Conservation (phyloP, 2,329 filamentous ascomycete genomes). For the Microascus cirrosus region DNA sequence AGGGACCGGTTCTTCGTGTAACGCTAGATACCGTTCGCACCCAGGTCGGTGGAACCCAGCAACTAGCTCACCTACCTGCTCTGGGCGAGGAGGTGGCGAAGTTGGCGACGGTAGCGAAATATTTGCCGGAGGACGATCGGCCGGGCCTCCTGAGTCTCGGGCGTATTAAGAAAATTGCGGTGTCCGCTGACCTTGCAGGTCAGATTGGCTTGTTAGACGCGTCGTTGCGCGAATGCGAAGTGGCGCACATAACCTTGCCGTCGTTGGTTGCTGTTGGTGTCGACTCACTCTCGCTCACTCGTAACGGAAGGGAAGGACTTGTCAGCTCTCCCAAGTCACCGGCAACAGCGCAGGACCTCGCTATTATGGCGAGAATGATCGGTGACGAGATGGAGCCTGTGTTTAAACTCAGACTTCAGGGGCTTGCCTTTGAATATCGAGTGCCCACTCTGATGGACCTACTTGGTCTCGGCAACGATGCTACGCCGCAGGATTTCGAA, state of each 20-base stretch:
- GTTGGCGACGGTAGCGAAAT: constrained; percentile 81
- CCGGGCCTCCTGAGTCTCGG: constrained; percentile 74
- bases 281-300: constrained; percentile 45
- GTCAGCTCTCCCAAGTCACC: constrained; percentile 38
- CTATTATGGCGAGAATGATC: constrained; percentile 81
- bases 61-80: constrained; percentile 55
- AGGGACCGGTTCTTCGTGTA: constrained; percentile 71
- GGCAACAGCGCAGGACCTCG: constrained; percentile 26
- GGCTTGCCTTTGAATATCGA: constrained; percentile 78
- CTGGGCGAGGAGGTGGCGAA: constrained; percentile 72
- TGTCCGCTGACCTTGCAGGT: constrained; percentile 52
- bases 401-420: constrained; percentile 77
- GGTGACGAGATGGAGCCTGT: constrained; percentile 90
- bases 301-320: constrained; percentile 61
- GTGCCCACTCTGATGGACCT: constrained; percentile 75
- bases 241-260: constrained; percentile 75
- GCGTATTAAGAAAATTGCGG: constrained; percentile 51
- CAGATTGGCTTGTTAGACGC: constrained; percentile 55
- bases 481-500: constrained; percentile 62
- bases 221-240: constrained; percentile 51
- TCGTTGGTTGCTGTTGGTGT: constrained; percentile 72
- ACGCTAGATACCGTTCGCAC: constrained; percentile 54
- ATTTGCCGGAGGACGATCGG: constrained; percentile 88
- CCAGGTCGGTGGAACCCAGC: constrained; percentile 49
- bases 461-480: constrained; percentile 56